Evolutionary conservation across 164 flowering plant species (phyloP).

Genomic region (Taxillus chinensis): DNA sequence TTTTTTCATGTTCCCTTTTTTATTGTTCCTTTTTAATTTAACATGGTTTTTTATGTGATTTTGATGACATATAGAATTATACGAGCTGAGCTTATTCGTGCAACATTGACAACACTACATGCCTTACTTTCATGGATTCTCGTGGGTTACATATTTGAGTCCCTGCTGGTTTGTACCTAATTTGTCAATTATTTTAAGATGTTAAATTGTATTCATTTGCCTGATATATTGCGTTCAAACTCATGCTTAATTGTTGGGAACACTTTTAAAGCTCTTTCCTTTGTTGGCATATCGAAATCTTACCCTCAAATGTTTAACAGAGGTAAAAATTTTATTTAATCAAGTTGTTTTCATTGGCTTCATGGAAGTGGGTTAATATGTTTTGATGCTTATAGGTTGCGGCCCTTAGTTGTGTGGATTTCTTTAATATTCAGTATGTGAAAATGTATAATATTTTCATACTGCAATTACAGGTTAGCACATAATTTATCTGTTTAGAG

Average conservation of each 20-base stretch:
- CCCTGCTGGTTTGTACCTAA: slow-evolving; percentile 75
- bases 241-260: slow-evolving; percentile 56
- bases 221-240: not conserved
- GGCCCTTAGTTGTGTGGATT: slow-evolving; percentile 78
- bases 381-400: slow-evolving; percentile 60
- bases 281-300: slow-evolving; percentile 81
- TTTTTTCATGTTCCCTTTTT: too few relatives aligned
- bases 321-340: slow-evolving; percentile 35
- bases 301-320: slow-evolving; percentile 87
- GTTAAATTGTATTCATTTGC: not conserved
- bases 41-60: slow-evolving; percentile 43
- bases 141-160: slow-evolving; percentile 93
- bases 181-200: too few relatives aligned
- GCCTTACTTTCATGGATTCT: slow-evolving; percentile 99
- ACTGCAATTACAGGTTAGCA: slow-evolving; percentile 77
- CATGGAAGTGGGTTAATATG: slow-evolving; percentile 2
- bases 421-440: slow-evolving; percentile 66
- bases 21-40: too few relatives aligned
- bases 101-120: slow-evolving; percentile 90
- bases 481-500: too few relatives aligned
- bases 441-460: slow-evolving; percentile 77
- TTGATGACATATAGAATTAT: slow-evolving; percentile 97
- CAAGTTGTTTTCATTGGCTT: not conserved
- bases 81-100: slow-evolving; percentile 91
- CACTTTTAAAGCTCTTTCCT: slow-evolving; percentile 80